phyloP scores from a whole-genome alignment of 2,329 filamentous ascomycete genomes.

The Cladosporium velox region DNA sequence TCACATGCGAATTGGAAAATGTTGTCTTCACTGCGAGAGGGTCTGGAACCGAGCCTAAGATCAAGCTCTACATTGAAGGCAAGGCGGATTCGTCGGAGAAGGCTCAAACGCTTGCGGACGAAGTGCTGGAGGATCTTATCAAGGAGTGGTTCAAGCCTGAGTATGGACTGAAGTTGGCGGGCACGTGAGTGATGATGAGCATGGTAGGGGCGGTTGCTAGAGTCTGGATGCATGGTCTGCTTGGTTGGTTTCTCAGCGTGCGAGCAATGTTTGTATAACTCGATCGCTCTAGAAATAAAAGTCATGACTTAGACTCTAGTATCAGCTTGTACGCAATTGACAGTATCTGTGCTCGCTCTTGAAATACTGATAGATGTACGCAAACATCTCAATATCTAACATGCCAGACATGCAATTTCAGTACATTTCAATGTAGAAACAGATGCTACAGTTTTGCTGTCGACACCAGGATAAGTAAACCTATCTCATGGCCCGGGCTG shows the following conservation, averaged over 20 bases:
- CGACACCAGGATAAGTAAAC: rapidly evolving
- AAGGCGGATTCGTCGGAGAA: conserved; percentile 43
- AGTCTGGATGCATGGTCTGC: background rate
- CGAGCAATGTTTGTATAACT: background rate
- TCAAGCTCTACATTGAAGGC: conserved; percentile 61
- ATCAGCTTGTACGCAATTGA: background rate
- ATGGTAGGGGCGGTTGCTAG: background rate
- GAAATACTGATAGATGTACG: background rate
- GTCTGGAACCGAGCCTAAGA: conserved; percentile 67
- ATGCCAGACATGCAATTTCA: background rate
- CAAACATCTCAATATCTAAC: background rate
- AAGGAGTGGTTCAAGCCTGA: conserved; percentile 50
- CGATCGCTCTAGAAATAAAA: background rate
- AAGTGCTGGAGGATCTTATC: conserved; percentile 49
- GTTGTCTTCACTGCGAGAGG: conserved; percentile 62
- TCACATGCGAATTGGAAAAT: conserved; percentile 61
- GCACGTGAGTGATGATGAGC: conserved; percentile 21
- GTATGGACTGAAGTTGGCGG: conserved; percentile 35
- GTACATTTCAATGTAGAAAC: background rate
- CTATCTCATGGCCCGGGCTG: background rate
- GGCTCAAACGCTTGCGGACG: conserved; percentile 48
- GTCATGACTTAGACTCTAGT: background rate
- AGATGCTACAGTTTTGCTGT: background rate
- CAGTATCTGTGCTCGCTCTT: background rate
- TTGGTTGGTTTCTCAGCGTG: background rate